phyloP scores from a whole-genome alignment of 2,329 filamentous ascomycete genomes.

The Trichoderma harzianum region DNA sequence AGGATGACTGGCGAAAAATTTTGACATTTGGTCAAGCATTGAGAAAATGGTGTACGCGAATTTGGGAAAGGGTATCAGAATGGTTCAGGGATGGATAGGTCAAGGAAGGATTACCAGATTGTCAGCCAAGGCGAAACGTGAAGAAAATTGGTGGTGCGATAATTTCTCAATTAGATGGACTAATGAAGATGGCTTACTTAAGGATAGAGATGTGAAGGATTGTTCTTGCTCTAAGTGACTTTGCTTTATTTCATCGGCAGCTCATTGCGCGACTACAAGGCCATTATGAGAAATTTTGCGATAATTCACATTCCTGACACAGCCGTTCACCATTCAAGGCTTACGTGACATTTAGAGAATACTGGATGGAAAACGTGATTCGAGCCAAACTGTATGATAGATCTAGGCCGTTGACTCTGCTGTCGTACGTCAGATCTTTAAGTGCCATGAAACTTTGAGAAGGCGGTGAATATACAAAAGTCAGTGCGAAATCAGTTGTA shows the following conservation, averaged over 20 bases:
- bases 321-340: too few species aligned
- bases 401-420: too few species aligned
- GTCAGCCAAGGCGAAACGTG: neutral
- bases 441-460: too few species aligned
- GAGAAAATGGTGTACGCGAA: neutral
- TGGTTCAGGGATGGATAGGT: neutral
- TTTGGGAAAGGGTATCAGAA: neutral
- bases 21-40: neutral
- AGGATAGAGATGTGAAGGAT: neutral
- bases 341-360: too few species aligned
- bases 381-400: too few species aligned
- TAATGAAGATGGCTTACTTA: neutral
- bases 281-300: neutral
- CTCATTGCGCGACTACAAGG: neutral
- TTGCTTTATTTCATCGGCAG: neutral
- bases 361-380: too few species aligned
- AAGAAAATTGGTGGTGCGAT: neutral
- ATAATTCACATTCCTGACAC: too few species aligned
- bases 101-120: neutral
- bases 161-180: neutral
- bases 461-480: too few species aligned
- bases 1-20: neutral
- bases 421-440: too few species aligned
- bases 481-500: too few species aligned
- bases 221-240: neutral